Base-by-base conservation (phyloP, 2,329 filamentous ascomycete species). In the Ophiostoma australiae region DNA sequence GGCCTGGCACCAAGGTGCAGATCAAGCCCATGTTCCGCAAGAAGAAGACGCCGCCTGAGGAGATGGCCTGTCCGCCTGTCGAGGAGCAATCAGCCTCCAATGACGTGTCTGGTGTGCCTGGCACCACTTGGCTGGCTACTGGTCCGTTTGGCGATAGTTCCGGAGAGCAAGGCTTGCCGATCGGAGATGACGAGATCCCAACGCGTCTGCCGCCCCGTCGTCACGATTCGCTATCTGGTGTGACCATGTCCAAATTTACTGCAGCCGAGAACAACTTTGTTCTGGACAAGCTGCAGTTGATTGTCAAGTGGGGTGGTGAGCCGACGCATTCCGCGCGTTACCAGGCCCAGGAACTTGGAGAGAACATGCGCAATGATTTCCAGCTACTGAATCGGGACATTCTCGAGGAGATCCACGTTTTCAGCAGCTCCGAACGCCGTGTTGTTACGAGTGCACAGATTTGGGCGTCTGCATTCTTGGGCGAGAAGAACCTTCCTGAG, bases 11-110 rank as follows among this genome's bases (percentile, higher is more conserved):
- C 1, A 99, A 99, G 79, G 93, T 99, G 1, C 95, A 99, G 80
- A 98, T 99, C 79, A 99, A 99, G 80, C 95, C 95, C 11, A 97
- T 99, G 93, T 99, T 99, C 80, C 89, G 94, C 69, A 97, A 94
- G 82, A 90, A 93, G 77, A 92, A 89, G 77, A 86, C 89, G 2
- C 87, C 89, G 2, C 87, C 91, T 69, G 87, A 73, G 15, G 73
- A 89, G 74, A 78, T 41, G 1, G 27, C 27, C 1, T 72, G 82
- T 72, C 68, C 77, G 3, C 72, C 78, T 1, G 77, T 80, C 4
- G 78, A 80, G 15, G 82, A 83, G 72, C 77, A 76, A 41, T 73
- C 76, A 33, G 74, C 80, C 41, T 77, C 80, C 15, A 52, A 58
- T 55, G 52, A 68, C 6, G 67, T 66, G 35, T 66, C 35, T 3